Evolutionary conservation across 2,329 filamentous ascomycete genomes (phyloP).

Genomic region (Lachnellula arida): DNA sequence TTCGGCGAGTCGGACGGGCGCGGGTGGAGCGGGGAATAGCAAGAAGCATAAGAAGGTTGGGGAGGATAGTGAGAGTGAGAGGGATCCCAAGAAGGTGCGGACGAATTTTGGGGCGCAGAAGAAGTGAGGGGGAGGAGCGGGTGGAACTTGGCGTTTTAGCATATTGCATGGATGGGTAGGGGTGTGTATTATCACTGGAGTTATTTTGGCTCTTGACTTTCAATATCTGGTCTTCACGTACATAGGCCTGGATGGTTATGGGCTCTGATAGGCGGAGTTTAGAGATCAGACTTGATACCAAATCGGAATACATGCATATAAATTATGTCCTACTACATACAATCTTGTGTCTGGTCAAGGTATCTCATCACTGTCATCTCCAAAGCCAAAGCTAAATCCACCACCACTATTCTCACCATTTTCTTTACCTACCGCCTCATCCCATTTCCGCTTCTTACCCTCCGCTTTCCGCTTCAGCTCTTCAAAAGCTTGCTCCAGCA

Average conservation of each 20-base stretch:
- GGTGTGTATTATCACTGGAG: too few species aligned
- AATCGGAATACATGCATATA: too few species aligned
- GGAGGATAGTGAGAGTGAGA: constrained; percentile 56
- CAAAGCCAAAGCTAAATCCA: constrained; percentile 62
- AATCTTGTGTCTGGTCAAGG: constrained; percentile 18
- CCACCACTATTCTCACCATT: constrained; percentile 38
- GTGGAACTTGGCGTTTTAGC: background rate
- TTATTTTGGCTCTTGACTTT: too few species aligned
- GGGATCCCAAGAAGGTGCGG: constrained; percentile 35
- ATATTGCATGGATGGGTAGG: background rate
- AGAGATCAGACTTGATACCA: too few species aligned
- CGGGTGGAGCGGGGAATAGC: constrained; percentile 35
- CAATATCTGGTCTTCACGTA: too few species aligned
- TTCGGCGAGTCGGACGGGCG: constrained; percentile 30
- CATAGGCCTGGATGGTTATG: too few species aligned
- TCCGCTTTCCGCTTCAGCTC: constrained; percentile 59
- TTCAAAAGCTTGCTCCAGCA: constrained; percentile 61
- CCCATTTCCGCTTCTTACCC: constrained; percentile 80
- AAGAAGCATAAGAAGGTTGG: constrained; percentile 50
- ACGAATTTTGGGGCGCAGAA: constrained; percentile 29
- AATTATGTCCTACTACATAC: too few species aligned
- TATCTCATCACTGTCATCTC: constrained; percentile 47
- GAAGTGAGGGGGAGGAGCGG: constrained; percentile 18
- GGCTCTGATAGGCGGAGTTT: too few species aligned
- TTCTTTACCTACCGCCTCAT: constrained; percentile 61